Evolutionary conservation across 257 asterid genomes (phyloP).

Genomic region (Lavandula angustifolia): DNA sequence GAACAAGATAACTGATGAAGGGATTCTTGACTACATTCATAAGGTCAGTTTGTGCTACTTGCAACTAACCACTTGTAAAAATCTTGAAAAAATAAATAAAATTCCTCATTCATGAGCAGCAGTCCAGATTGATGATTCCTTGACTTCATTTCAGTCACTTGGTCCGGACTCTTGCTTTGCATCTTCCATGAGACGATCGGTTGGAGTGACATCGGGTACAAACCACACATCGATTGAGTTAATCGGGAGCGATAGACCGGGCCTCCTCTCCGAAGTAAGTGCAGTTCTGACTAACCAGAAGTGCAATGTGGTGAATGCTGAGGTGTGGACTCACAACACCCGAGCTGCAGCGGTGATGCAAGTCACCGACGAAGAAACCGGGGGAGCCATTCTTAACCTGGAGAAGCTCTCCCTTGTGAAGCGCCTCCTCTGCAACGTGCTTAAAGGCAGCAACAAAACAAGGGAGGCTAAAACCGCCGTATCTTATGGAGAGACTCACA

Average conservation of each 20-base stretch:
- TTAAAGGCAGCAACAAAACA: conserved; percentile 71
- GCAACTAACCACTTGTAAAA: too few species aligned
- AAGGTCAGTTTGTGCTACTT: conserved; percentile 62
- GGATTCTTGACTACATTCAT: conserved; percentile 68
- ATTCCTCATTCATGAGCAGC: conserved; percentile 35
- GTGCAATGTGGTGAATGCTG: conserved; percentile 89
- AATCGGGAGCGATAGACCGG: conserved; percentile 90
- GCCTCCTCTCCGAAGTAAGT: conserved; percentile 95
- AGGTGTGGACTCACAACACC: conserved; percentile 98
- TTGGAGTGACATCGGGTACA: conserved; percentile 61
- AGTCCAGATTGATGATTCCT: conserved; percentile 33
- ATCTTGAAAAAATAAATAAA: conserved; percentile 19
- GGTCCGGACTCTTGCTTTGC: conserved; percentile 98
- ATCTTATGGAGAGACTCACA: conserved; percentile 66
- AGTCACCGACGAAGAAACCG: conserved; percentile 72
- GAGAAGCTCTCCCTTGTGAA: conserved; percentile 64
- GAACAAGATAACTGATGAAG: conserved; percentile 82
- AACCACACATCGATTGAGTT: conserved; percentile 92
- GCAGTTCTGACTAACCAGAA: conserved; percentile 88
- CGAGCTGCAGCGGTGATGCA: conserved; percentile 96
- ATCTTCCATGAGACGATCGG: conserved; percentile 87
- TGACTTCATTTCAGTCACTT: conserved; percentile 67
- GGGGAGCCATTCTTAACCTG: conserved; percentile 61
- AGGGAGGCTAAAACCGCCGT: conserved; percentile 82
- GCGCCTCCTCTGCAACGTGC: conserved; percentile 70